phyloP scores from a whole-genome alignment of 306 rosid genomes.

The Bauhinia variegata region DNA sequence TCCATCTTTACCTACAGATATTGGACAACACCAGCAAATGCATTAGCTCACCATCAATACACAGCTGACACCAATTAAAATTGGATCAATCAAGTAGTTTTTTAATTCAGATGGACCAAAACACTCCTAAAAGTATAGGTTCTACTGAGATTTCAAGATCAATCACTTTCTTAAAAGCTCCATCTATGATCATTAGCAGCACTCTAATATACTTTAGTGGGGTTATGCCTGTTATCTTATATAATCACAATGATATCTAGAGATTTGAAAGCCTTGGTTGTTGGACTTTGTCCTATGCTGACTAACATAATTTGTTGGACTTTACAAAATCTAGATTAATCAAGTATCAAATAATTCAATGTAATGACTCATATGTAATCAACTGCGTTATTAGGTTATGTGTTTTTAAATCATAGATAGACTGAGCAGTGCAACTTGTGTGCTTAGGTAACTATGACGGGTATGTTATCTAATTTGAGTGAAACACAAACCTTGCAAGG shows the following conservation, averaged over 20 bases:
- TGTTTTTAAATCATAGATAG: no score
- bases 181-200: background rate
- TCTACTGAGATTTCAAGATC: background rate
- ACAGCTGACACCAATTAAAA: background rate
- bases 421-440: no score
- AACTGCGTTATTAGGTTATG: no score
- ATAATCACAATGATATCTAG: background rate
- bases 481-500: no score
- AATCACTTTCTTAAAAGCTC: background rate
- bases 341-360: no score
- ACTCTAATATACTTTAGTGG: background rate
- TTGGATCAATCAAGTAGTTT: background rate
- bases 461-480: no score
- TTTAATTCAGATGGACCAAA: background rate
- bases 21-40: conserved; percentile 7
- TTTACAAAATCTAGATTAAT: no score
- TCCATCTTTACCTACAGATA: background rate
- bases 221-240: background rate
- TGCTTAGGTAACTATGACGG: no score
- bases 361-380: no score
- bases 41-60: background rate
- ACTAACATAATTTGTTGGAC: no score
- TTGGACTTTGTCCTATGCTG: no score
- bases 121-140: background rate
- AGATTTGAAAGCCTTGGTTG: background rate